These are phyloP conservation scores for Senecio squalidus DNA, from an alignment of 140 eudicot species.

Conservation along the genomic window DNA sequence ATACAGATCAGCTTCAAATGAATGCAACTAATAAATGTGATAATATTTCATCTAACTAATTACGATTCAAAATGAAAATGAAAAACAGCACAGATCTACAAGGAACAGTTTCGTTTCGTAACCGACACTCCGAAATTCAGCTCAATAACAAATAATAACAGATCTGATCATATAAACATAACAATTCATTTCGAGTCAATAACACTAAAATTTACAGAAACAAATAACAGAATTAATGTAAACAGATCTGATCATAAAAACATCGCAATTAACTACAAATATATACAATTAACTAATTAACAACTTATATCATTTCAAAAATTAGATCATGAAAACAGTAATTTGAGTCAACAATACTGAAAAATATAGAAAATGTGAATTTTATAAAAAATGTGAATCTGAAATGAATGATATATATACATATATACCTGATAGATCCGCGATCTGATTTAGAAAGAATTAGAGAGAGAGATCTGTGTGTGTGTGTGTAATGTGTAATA, in stretches of 20 bases:
- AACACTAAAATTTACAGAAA: neutral
- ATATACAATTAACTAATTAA: too few relatives aligned
- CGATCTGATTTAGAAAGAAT: neutral
- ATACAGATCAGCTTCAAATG: slow-evolving; percentile 23
- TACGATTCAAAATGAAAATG: slow-evolving; percentile 7
- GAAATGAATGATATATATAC: too few relatives aligned
- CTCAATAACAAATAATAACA: neutral
- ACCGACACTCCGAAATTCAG: slow-evolving; percentile 17
- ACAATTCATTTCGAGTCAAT: too few relatives aligned
- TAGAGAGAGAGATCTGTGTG: slow-evolving; percentile 25
- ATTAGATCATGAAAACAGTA: neutral
- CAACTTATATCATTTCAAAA: too few relatives aligned
- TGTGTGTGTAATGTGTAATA: slow-evolving; percentile 4
- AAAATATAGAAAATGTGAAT: neutral
- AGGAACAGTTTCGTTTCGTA: neutral
- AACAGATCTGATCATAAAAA: slow-evolving; percentile 14
- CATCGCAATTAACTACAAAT: too few relatives aligned
- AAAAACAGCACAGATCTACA: slow-evolving; percentile 22
- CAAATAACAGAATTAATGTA: neutral
- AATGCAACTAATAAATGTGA: slow-evolving; percentile 14
- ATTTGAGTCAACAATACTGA: neutral
- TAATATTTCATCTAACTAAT: neutral
- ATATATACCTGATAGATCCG: slow-evolving; percentile 32
- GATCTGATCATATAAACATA: too few relatives aligned
- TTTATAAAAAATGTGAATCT: neutral